phyloP scores from a whole-genome alignment of 345 rosid species.

The Raphanus sativus region DNA sequence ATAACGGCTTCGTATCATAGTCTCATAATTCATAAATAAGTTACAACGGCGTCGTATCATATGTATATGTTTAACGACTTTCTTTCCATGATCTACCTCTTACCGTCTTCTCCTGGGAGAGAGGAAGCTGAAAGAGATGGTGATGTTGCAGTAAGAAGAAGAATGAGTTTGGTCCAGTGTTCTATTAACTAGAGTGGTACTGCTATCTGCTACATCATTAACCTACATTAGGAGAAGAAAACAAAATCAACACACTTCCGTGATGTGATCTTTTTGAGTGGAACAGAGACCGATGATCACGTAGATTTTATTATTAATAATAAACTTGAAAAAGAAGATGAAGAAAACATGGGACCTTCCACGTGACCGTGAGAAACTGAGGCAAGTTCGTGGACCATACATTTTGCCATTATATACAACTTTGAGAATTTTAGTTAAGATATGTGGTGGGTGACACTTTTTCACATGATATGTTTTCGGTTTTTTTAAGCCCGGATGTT shows the following conservation, averaged over 20 bases:
- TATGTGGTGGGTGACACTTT: constrained; percentile 15
- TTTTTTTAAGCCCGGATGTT: background rate
- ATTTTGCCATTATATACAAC: constrained; percentile 8
- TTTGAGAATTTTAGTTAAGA: background rate
- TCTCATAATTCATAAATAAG: no score
- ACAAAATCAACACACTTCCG: background rate
- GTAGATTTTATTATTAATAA: background rate
- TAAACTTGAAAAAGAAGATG: background rate
- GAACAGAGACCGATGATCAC: background rate
- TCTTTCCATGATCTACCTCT: no score
- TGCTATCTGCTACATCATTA: background rate
- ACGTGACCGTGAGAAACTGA: constrained; percentile 19
- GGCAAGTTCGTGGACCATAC: constrained; percentile 19
- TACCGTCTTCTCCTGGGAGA: no score
- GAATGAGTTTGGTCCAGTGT: background rate
- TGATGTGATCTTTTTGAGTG: background rate
- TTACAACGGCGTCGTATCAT: no score
- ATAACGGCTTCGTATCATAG: no score
- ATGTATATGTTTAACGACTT: no score
- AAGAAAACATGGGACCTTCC: constrained; percentile 30
- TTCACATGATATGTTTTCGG: constrained; percentile 36
- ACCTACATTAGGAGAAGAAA: background rate
- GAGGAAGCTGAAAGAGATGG: no score
- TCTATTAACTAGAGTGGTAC: background rate
- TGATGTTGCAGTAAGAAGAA: background rate